Base-by-base conservation (phyloP, 805 yeast genomes). In the Schwanniomyces pseudopolymorphus region DNA sequence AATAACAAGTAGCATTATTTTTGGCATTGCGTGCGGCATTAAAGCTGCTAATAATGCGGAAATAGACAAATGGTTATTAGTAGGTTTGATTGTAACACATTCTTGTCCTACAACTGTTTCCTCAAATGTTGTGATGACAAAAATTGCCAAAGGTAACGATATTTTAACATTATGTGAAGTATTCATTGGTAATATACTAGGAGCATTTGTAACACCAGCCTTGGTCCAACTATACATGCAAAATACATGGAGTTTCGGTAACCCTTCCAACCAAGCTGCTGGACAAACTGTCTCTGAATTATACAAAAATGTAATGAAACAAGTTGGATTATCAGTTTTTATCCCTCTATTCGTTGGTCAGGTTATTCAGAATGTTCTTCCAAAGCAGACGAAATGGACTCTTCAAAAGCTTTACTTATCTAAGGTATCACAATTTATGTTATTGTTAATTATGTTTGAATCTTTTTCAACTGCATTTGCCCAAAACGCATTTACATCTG, bases 101-200 rank as follows among this genome's bases (percentile, higher is more conserved):
- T 79, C 92, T 10, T 87, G 95, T 63, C 97, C 97, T 24, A 90
- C 97, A 7, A 90, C 97, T 0, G 96, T 90, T 16, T 81, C 91
- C 0, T 89, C 96, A 1, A 90, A 90, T 61, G 96, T 90, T 24
- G 91, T 90, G 24, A 90, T 90, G 96, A 90, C 97, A 5, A 77
- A 83, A 44, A 79, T 79, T 48, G 96, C 97, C 0, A 83, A 85
- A 53, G 97, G 96, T 7, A 88, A 89, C 64, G 91, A 81, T 53
- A 67, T 85, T 14, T 67, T 89, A 44, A 84, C 96, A 17, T 70
- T 89, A 5, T 84, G 94, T 61, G 96, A 89, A 62, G 96, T 90
- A 8, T 81, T 89, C 48, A 76, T 89, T 27, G 96, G 96, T 1
- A 90, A 90, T 59, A 59, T 89, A 40, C 58, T 89, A 37, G 97